phyloP scores from a whole-genome alignment of 1,284 basidiomycete genomes.

The Trichosporon sp. region DNA sequence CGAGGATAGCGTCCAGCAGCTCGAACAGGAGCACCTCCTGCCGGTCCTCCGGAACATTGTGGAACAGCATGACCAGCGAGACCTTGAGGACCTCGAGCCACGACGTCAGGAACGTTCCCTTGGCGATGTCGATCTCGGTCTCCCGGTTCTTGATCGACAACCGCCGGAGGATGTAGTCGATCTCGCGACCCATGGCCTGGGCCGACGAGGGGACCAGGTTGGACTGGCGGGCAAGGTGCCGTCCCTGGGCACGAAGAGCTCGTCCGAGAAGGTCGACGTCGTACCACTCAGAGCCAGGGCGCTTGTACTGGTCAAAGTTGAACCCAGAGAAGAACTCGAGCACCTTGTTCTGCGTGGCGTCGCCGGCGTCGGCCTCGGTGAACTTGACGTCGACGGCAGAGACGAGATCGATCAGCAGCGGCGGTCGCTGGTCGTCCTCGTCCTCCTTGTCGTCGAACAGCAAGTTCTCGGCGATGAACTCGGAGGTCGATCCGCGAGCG shows the following conservation, averaged over 20 bases:
- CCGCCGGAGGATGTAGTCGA: slow-evolving; percentile 69
- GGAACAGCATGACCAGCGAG: slow-evolving; percentile 75
- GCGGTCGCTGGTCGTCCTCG: slow-evolving; percentile 64
- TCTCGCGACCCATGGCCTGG: slow-evolving; percentile 68
- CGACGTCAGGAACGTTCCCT: slow-evolving; percentile 66
- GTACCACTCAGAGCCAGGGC: slow-evolving; percentile 67
- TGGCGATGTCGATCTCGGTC: slow-evolving; percentile 68
- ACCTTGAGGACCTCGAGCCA: slow-evolving; percentile 81
- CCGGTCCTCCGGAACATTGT: slow-evolving; percentile 65
- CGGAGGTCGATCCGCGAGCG: slow-evolving; percentile 66
- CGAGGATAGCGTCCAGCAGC: slow-evolving; percentile 66
- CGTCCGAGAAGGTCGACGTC: slow-evolving; percentile 67
- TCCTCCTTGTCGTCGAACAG: slow-evolving; percentile 59
- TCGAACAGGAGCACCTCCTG: slow-evolving; percentile 84
- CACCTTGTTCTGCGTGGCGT: slow-evolving; percentile 52
- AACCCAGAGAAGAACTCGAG: slow-evolving; percentile 66
- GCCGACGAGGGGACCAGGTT: slow-evolving; percentile 62
- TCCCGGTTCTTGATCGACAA: slow-evolving; percentile 82
- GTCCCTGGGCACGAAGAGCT: slow-evolving; percentile 61
- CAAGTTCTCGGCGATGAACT: slow-evolving; percentile 66
- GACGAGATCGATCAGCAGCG: slow-evolving; percentile 80
- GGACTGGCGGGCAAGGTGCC: slow-evolving; percentile 64
- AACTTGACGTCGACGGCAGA: slow-evolving; percentile 82
- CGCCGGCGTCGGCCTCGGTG: slow-evolving; percentile 66
- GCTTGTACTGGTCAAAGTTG: slow-evolving; percentile 69